phyloP scores from a whole-genome alignment of 2,329 filamentous ascomycete genomes.

The Pseudogymnoascus sp. region DNA sequence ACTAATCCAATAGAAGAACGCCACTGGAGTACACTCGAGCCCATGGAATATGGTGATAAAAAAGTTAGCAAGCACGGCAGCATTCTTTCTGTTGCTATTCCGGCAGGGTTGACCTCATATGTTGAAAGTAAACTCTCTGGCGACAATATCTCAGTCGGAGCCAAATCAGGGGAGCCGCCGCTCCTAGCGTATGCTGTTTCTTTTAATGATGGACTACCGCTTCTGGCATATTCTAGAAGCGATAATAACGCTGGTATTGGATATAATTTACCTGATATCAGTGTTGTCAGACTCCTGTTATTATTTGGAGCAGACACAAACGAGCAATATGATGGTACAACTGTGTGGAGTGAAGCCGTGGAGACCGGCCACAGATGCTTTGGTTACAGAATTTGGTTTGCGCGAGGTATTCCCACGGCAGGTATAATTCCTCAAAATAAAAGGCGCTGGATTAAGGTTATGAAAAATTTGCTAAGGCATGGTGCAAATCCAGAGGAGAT shows the following conservation, averaged over 20 bases:
- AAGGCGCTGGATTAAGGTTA: neutral
- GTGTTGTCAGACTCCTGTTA: neutral
- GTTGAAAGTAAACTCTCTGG: neutral
- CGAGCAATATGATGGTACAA: neutral
- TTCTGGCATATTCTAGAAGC: neutral
- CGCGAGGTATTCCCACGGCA: neutral
- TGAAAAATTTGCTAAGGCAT: neutral
- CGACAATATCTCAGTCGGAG: neutral
- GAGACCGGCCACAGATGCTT: neutral
- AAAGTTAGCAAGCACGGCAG: too few relatives aligned
- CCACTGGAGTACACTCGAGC: neutral
- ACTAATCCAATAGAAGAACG: too few relatives aligned
- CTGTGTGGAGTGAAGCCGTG: neutral
- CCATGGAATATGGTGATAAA: neutral
- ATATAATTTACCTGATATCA: neutral
- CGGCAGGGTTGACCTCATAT: neutral
- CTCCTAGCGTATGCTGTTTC: neutral
- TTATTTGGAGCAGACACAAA: neutral
- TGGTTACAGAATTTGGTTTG: neutral
- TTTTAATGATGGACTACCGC: neutral
- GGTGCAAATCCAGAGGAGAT: neutral
- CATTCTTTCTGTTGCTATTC: neutral
- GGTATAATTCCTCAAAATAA: neutral
- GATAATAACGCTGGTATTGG: neutral
- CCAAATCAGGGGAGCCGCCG: neutral